These are phyloP conservation scores for Magnolia sinica DNA, from an alignment of 164 flowering plant species.

Conservation along the genomic window DNA sequence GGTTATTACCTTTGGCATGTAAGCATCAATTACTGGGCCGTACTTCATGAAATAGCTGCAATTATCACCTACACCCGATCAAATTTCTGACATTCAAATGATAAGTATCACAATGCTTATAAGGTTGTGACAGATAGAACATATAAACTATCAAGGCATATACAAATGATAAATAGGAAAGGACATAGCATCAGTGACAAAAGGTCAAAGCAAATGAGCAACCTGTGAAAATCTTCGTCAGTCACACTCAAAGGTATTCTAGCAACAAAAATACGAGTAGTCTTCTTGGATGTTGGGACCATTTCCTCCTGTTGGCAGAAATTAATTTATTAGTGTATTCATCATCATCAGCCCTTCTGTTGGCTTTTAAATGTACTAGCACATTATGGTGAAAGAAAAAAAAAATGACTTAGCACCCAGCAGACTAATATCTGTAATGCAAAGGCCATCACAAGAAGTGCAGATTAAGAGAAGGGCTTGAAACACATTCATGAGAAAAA, in stretches of 20 bases:
- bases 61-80: constrained; percentile 16
- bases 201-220: not conserved
- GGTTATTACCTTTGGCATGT: constrained; percentile 22
- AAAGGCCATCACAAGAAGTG: too few relatives aligned
- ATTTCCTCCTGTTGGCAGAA: constrained; percentile 29
- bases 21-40: constrained; percentile 20
- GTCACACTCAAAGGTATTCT: constrained; percentile 36
- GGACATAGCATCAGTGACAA: not conserved
- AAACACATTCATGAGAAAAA: not conserved
- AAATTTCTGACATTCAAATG: constrained; percentile 18
- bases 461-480: not conserved
- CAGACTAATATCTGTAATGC: too few relatives aligned
- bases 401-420: too few relatives aligned
- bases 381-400: too few relatives aligned
- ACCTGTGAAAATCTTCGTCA: constrained; percentile 39
- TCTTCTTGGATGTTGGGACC: constrained; percentile 26
- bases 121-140: not conserved
- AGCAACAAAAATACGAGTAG: constrained; percentile 38
- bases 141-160: not conserved
- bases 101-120: constrained; percentile 7
- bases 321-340: not conserved
- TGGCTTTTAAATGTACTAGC: too few relatives aligned
- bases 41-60: constrained; percentile 23
- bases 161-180: not conserved
- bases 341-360: not conserved